Evolutionary conservation across 2,329 filamentous ascomycete species (phyloP).

Genomic region (Apiospora sp.): DNA sequence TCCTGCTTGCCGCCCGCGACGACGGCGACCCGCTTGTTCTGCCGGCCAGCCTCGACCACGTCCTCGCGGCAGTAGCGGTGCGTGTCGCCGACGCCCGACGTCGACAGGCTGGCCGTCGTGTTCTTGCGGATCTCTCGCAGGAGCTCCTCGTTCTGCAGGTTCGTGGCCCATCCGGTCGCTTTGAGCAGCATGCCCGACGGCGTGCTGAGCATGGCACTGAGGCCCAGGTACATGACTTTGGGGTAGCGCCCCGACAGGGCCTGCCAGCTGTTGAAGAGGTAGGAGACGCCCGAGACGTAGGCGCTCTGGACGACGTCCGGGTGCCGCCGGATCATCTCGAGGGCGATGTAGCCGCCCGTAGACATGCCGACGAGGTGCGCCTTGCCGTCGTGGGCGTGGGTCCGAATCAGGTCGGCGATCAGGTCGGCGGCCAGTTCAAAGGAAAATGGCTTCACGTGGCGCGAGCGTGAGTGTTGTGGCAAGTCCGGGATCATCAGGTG

Average conservation of each 20-base stretch:
- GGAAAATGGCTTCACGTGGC: slow-evolving; percentile 42
- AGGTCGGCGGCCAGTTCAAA: slow-evolving; percentile 42
- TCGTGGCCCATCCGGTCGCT: slow-evolving; percentile 37
- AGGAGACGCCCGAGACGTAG: slow-evolving; percentile 45
- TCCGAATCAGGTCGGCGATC: slow-evolving; percentile 46
- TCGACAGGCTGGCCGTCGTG: slow-evolving; percentile 36
- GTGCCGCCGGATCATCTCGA: slow-evolving; percentile 43
- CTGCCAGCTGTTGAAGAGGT: background rate
- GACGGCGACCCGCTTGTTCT: slow-evolving; percentile 39
- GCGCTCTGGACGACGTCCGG: slow-evolving; percentile 46
- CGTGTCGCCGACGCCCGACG: slow-evolving; percentile 31
- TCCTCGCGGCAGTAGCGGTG: slow-evolving; percentile 37
- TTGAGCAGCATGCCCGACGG: slow-evolving; percentile 41
- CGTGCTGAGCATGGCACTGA: slow-evolving; percentile 37
- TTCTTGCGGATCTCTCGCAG: slow-evolving; percentile 46
- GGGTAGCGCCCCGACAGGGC: slow-evolving; percentile 29
- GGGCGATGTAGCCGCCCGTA: slow-evolving; percentile 47
- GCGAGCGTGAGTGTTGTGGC: slow-evolving; percentile 48
- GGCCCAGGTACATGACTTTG: slow-evolving; percentile 38
- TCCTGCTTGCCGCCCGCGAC: slow-evolving; percentile 45
- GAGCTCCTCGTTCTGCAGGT: slow-evolving; percentile 41
- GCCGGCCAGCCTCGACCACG: slow-evolving; percentile 37
- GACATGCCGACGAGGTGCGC: slow-evolving; percentile 52
- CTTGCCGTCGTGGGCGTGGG: slow-evolving; percentile 43
- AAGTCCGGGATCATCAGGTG: slow-evolving; percentile 51